Evolutionary conservation across 1,284 basidiomycete species (phyloP).

Genomic region (Apiotrichum laibachii): DNA sequence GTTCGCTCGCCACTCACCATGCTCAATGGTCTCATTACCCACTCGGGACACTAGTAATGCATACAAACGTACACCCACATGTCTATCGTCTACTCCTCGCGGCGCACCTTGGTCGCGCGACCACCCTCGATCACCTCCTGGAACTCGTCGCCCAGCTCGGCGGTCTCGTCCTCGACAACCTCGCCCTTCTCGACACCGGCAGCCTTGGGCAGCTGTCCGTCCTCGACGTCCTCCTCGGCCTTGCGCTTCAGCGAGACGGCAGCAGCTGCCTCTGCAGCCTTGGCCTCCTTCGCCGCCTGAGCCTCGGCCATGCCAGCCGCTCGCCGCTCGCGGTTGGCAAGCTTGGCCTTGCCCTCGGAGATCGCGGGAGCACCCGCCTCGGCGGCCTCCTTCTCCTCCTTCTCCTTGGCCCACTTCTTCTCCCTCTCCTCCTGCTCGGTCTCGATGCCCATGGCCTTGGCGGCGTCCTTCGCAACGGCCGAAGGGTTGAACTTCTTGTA

Average conservation of each 20-base stretch:
- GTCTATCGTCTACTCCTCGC: conserved; percentile 16
- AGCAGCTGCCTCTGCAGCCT: neutral
- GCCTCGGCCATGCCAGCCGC: conserved; percentile 12
- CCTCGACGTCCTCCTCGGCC: conserved; percentile 15
- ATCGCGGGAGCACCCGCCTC: neutral
- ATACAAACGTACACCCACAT: conserved; percentile 7
- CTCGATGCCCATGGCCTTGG: conserved; percentile 13
- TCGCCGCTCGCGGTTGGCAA: conserved; percentile 14
- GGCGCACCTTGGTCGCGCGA: conserved; percentile 21
- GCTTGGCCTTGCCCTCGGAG: conserved; percentile 3
- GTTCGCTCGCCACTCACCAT: neutral
- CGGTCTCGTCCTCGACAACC: conserved; percentile 20
- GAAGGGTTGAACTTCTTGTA: conserved; percentile 40
- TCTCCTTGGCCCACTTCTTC: neutral
- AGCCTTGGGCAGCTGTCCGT: conserved; percentile 13
- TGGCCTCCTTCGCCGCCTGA: conserved; percentile 5
- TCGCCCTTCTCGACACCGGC: conserved; percentile 21
- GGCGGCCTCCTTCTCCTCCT: neutral
- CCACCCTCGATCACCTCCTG: conserved; percentile 20
- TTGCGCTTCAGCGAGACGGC: conserved; percentile 17
- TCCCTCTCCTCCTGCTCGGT: neutral
- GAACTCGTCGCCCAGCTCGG: conserved; percentile 22
- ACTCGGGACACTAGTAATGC: neutral
- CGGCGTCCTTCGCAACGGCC: conserved; percentile 21
- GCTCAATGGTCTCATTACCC: neutral